These are phyloP conservation scores for Boletus reticulatus DNA, from an alignment of 768 basidiomycete species.

Conservation along the genomic window DNA sequence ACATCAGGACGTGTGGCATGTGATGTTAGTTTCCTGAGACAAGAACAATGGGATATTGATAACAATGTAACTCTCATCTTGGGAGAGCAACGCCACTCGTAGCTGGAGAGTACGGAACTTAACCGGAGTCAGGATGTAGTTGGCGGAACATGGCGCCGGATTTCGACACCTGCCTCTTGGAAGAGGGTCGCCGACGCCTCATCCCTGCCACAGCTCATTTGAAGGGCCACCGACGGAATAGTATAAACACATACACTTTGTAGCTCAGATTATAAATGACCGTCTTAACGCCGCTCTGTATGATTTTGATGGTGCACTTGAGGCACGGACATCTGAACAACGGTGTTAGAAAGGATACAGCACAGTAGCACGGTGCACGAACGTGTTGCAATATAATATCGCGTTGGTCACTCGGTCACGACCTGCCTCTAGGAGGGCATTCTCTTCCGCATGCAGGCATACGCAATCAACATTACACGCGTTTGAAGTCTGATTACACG, in stretches of 20 bases:
- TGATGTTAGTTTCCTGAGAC: constrained; percentile 48
- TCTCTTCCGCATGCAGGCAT: constrained; percentile 97
- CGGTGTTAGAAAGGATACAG: background rate
- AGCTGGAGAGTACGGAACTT: background rate
- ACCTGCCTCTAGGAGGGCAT: constrained; percentile 92
- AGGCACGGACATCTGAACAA: constrained; percentile 87
- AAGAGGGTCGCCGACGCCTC: constrained; percentile 79
- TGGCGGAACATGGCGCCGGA: constrained; percentile 67
- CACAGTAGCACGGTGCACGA: constrained; percentile 27
- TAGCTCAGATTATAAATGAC: constrained; percentile 96
- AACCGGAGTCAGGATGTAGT: constrained; percentile 11
- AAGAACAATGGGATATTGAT: constrained; percentile 63
- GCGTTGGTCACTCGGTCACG: constrained; percentile 80
- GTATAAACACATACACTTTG: constrained; percentile 69
- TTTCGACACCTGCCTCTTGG: constrained; percentile 75
- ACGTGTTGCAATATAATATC: constrained; percentile 99
- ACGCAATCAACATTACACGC: constrained; percentile 71
- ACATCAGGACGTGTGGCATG: constrained; percentile 46
- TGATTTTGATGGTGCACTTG: constrained; percentile 96
- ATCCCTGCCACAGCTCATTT: constrained; percentile 49
- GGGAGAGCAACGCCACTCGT: constrained; percentile 21
- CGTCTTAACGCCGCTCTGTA: constrained; percentile 87
- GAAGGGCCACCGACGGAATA: background rate
- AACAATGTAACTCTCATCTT: constrained; percentile 35
- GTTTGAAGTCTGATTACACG: constrained; percentile 62